Conservation (phyloP, 345 rosid genomes). For the Durio zibethinus region DNA sequence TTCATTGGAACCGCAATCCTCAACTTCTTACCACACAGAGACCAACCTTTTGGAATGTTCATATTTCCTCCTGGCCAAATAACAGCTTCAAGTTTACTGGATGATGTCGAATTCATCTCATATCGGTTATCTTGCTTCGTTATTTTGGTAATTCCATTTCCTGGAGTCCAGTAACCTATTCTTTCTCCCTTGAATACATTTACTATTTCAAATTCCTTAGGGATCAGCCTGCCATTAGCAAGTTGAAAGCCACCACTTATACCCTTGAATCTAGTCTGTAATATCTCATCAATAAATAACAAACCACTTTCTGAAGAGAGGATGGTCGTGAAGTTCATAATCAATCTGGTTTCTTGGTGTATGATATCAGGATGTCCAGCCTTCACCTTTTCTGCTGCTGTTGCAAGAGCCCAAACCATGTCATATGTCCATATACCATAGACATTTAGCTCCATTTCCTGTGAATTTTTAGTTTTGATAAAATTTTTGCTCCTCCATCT, state of each 20-base stretch:
- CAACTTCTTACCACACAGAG: conserved; percentile 8
- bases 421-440: conserved; percentile 36
- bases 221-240: conserved; percentile 13
- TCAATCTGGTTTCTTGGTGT: not conserved
- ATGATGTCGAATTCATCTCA: not conserved
- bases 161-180: conserved; percentile 32
- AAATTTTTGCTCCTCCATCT: conserved; percentile 21
- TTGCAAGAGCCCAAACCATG: conserved; percentile 24
- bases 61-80: conserved; percentile 41
- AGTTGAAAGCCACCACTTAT: conserved; percentile 31
- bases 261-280: conserved; percentile 24
- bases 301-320: conserved; percentile 1
- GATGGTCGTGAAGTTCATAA: not conserved
- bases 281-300: conserved; percentile 23
- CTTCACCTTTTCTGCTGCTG: conserved; percentile 21
- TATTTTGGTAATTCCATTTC: not conserved
- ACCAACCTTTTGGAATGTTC: conserved; percentile 19
- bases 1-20: conserved; percentile 35
- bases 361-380: not conserved
- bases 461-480: not conserved
- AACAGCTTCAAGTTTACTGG: not conserved
- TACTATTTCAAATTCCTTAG: conserved; percentile 33
- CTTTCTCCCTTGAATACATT: conserved; percentile 33
- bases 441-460: conserved; percentile 13
- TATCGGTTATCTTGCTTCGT: not conserved